Evolutionary conservation across 1,284 basidiomycete species (phyloP).

Genomic region (Pascua guehoae): DNA sequence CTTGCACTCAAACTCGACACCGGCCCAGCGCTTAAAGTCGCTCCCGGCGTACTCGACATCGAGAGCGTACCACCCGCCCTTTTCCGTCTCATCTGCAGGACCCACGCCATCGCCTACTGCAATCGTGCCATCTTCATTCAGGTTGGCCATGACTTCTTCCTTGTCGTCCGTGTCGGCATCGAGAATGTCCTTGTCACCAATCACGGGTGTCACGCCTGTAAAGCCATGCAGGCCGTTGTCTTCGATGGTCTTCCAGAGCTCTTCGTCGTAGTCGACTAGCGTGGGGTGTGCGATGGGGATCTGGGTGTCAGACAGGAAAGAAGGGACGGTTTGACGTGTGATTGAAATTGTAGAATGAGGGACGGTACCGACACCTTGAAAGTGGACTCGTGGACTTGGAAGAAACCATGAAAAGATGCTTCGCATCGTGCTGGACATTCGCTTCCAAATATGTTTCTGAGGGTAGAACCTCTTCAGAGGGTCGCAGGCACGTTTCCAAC

Average conservation of each 20-base stretch:
- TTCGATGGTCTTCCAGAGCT: conserved; percentile 39
- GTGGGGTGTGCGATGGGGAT: conserved; percentile 44
- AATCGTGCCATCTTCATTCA: too few species aligned
- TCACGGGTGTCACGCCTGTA: conserved; percentile 35
- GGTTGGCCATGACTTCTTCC: background rate
- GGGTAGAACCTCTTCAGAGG: too few species aligned
- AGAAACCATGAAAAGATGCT: too few species aligned
- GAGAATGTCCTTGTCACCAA: background rate
- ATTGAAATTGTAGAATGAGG: too few species aligned
- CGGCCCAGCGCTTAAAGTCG: conserved; percentile 34
- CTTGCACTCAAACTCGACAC: conserved; percentile 26
- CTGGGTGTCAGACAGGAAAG: conserved; percentile 26
- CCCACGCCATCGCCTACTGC: too few species aligned
- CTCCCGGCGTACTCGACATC: conserved; percentile 30
- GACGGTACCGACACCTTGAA: too few species aligned
- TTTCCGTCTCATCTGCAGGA: background rate
- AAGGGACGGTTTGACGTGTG: too few species aligned
- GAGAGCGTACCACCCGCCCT: conserved; percentile 32
- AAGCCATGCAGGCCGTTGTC: conserved; percentile 42
- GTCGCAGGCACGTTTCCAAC: too few species aligned
- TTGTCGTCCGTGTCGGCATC: background rate
- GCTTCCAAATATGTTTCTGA: too few species aligned
- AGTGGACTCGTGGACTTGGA: too few species aligned
- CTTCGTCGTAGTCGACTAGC: conserved; percentile 34
- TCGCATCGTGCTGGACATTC: too few species aligned